Conservation (phyloP, 306 rosid species). For the Quercus engelmannii region DNA sequence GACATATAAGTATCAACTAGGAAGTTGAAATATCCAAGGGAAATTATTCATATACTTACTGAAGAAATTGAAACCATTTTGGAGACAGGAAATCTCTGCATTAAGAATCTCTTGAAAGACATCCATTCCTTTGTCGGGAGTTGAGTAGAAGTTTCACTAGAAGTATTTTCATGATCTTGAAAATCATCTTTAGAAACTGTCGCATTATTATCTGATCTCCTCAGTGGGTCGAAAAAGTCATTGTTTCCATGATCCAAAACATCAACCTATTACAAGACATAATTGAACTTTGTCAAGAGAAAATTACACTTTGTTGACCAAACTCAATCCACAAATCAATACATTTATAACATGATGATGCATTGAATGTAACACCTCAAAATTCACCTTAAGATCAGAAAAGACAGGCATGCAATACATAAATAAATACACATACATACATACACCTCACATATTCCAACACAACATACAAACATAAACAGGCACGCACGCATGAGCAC, state of each 20-base stretch:
- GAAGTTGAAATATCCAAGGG: neutral
- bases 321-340: neutral
- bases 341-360: neutral
- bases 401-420: neutral
- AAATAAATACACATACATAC: neutral
- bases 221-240: constrained; percentile 74
- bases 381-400: neutral
- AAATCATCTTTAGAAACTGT: constrained; percentile 17
- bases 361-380: neutral
- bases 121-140: constrained; percentile 68
- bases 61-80: constrained; percentile 72
- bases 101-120: constrained; percentile 71
- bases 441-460: neutral
- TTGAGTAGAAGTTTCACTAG: constrained; percentile 30
- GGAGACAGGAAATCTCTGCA: constrained; percentile 82
- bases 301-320: neutral
- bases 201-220: constrained; percentile 44
- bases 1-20: neutral
- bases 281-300: constrained; percentile 10
- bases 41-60: constrained; percentile 43
- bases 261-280: constrained; percentile 38
- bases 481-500: no score
- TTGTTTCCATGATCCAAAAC: constrained; percentile 31
- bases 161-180: constrained; percentile 28
- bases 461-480: no score